Percentiles rank a stretch among this genome's conserved stretches.
Conservation (phyloP, 2,329 filamentous ascomycete species). For the Tolypocladium inflatum region DNA sequence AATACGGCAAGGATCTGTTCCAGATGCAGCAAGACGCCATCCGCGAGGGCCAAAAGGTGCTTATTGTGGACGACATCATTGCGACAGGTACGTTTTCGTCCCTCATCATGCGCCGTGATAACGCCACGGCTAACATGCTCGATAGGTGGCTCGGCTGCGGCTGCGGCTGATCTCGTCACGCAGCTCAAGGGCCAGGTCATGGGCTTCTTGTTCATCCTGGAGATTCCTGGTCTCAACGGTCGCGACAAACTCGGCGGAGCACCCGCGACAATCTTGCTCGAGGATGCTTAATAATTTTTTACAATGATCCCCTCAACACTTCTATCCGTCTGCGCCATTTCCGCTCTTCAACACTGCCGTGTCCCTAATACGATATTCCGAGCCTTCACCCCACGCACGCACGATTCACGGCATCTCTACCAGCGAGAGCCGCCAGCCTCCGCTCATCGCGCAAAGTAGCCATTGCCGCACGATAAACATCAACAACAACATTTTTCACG, state of each 20-base stretch:
- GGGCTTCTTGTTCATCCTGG: constrained; percentile 91
- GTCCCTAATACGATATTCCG: background rate
- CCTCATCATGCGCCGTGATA: background rate
- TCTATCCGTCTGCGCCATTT: background rate
- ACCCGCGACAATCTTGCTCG: constrained; percentile 76
- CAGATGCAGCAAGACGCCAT: constrained; percentile 89
- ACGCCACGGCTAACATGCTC: constrained; percentile 1
- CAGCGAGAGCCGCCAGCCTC: background rate
- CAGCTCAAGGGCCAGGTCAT: constrained; percentile 79
- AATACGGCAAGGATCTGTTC: constrained; percentile 92
- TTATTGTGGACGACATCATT: constrained; percentile 97
- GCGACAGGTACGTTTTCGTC: constrained; percentile 66
- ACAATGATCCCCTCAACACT: background rate
- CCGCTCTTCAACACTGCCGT: background rate
- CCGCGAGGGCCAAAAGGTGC: constrained; percentile 75
- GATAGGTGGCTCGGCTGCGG: constrained; percentile 80
- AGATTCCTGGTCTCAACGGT: constrained; percentile 88
- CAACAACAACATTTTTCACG: background rate
- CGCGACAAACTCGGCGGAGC: constrained; percentile 73
- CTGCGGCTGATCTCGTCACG: constrained; percentile 76
- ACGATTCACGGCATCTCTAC: background rate
- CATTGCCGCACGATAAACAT: background rate
- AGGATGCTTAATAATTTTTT: constrained; percentile 27
- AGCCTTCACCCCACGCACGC: background rate
- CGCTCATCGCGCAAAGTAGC: background rate